Percentiles rank a stretch among this genome's conserved stretches.
Conservation (phyloP, 805 yeast genomes). For the Alloascoidea hylecoeti region DNA sequence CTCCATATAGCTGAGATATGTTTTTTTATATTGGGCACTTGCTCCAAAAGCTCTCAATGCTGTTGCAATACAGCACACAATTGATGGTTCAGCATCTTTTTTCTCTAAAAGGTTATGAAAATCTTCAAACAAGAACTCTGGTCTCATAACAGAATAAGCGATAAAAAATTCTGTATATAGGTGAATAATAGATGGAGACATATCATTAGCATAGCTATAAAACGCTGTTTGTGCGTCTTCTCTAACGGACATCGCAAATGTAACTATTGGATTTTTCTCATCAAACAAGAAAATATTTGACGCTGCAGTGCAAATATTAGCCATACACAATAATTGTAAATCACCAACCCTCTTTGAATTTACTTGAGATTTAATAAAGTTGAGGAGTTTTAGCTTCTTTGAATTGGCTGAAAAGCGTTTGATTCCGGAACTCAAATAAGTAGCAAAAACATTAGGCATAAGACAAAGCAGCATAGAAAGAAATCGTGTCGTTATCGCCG, state of each 20-base stretch:
- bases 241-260: not conserved
- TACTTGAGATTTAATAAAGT: slow-evolving; percentile 2
- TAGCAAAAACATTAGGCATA: slow-evolving; percentile 7
- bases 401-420: slow-evolving; percentile 5
- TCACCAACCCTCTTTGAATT: not conserved
- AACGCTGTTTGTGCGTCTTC: not conserved
- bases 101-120: not conserved
- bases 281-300: not conserved
- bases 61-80: not conserved
- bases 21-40: not conserved
- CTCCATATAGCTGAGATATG: not conserved
- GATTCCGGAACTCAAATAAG: slow-evolving; percentile 6
- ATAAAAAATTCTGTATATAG: not conserved
- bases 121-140: not conserved
- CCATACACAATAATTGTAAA: not conserved
- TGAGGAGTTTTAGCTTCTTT: slow-evolving; percentile 3
- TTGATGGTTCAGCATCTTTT: not conserved
- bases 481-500: slow-evolving; percentile 7
- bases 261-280: not conserved
- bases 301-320: not conserved
- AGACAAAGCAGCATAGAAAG: slow-evolving; percentile 9
- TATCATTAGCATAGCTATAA: not conserved
- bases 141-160: not conserved
- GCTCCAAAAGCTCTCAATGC: not conserved
- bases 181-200: not conserved